Base-by-base conservation (phyloP, 1,139 yeast species). In the Meyerozyma smithsonii region DNA sequence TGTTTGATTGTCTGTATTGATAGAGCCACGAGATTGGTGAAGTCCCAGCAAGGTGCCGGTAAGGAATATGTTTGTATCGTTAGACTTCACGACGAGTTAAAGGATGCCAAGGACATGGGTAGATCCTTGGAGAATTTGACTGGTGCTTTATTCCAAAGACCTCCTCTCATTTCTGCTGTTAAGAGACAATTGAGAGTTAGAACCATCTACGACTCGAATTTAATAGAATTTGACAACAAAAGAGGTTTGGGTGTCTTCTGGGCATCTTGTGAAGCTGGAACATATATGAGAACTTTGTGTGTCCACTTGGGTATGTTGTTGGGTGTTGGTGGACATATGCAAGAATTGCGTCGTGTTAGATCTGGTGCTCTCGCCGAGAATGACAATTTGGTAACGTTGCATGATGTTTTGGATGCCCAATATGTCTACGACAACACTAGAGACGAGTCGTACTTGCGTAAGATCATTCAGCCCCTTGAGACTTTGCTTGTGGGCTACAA, bases 261-360 rank as follows among this genome's bases (percentile, higher is more conserved):
- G 98, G 97, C 97, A 45, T 85, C 95, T 36, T 92, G 98, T 79
- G 98, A 92, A 75, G 98, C 98, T 46, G 98, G 98, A 69, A 92
- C 98, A 48, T 92, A 92, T 72, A 92, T 92, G 96, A 86, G 98
- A 80, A 92, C 98, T 41, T 74, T 92, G 57, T 92, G 98, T 82
- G 98, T 92, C 46, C 98, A 92, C 67, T 74, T 92, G 59, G 98
- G 98, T 73, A 90, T 92, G 96, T 76, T 92, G 46, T 77, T 92
- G 53, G 97, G 97, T 56, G 97, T 89, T 55, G 98, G 98, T 64
- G 98, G 97, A 54, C 98, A 92, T 71, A 92, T 92, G 98, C 98
- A 92, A 77, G 98, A 92, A 71, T 83, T 92, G 58, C 89, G 98
- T 72, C 90, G 98, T 77, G 98, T 92, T 48, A 84, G 98, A 72